Conservation (phyloP, 1,284 basidiomycete genomes). For the Fomes fomentarius region DNA sequence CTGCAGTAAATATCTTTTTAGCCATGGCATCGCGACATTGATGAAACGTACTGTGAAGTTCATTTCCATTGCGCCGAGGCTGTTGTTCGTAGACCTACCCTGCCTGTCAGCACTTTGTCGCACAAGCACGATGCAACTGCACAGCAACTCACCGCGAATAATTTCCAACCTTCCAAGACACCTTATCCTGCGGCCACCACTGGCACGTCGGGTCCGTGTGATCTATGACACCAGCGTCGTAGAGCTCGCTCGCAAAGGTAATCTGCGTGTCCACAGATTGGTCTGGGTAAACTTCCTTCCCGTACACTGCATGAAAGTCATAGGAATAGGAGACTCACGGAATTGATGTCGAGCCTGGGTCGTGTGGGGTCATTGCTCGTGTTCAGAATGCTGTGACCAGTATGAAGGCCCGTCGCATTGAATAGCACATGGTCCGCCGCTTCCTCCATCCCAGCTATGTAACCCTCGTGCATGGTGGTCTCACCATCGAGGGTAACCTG, state of each 20-base stretch:
- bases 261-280: conserved; percentile 7
- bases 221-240: not conserved
- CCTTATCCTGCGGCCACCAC: conserved; percentile 17
- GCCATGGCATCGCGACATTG: no score
- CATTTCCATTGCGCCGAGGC: conserved; percentile 14
- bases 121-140: no score
- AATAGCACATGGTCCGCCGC: conserved; percentile 20
- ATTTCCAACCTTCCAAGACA: conserved; percentile 1
- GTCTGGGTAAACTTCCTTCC: no score
- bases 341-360: conserved; percentile 21
- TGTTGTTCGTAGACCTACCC: conserved; percentile 15
- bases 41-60: conserved; percentile 24
- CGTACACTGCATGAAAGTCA: no score
- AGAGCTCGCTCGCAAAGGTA: conserved; percentile 14
- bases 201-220: conserved; percentile 10
- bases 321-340: conserved; percentile 12
- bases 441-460: conserved; percentile 3
- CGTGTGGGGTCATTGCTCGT: conserved; percentile 6
- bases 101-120: no score
- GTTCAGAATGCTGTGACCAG: conserved; percentile 20
- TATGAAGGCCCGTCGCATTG: conserved; percentile 1
- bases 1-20: no score
- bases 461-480: conserved; percentile 7
- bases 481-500: conserved; percentile 24
- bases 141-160: conserved; percentile 5